Percentiles rank a stretch among this genome's conserved stretches.
Evolutionary conservation across 768 basidiomycete species (phyloP).

Genomic region (Pleurotus giganteus): DNA sequence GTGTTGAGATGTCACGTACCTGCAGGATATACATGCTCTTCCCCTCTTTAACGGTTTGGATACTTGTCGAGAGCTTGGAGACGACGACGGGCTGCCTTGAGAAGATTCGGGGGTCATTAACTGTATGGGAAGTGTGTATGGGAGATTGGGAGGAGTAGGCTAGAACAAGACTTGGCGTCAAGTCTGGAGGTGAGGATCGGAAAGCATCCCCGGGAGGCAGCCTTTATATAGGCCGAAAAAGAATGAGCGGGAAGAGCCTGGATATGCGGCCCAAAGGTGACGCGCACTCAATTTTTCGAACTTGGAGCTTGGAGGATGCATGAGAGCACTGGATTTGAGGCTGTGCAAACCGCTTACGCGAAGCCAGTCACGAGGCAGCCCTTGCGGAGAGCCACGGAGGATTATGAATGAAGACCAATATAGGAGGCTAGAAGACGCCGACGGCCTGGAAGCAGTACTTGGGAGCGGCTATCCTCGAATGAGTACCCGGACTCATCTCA

Average conservation of each 20-base stretch:
- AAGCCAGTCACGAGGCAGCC: neutral
- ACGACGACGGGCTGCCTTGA: slow-evolving; percentile 7
- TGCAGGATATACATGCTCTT: slow-evolving; percentile 54
- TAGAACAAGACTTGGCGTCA: neutral
- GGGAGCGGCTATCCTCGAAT: neutral
- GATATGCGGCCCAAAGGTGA: slow-evolving; percentile 5
- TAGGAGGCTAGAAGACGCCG: neutral
- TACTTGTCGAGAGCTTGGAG: slow-evolving; percentile 1
- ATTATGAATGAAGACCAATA: neutral
- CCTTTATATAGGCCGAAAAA: slow-evolving; percentile 3
- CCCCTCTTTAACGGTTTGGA: slow-evolving; percentile 49
- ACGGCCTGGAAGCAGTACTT: neutral
- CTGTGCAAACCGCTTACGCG: neutral
- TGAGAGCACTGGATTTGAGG: neutral
- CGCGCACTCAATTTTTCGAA: neutral
- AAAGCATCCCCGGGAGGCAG: slow-evolving; percentile 4
- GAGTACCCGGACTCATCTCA: neutral
- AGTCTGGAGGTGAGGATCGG: slow-evolving; percentile 4
- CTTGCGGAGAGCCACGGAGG: neutral
- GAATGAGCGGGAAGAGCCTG: slow-evolving; percentile 6
- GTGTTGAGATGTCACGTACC: slow-evolving; percentile 25
- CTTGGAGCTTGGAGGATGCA: neutral
- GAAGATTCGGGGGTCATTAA: slow-evolving; percentile 5
- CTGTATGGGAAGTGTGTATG: neutral
- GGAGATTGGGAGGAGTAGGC: neutral